Evolutionary conservation across 257 asterid genomes (phyloP), one percentile per base, ranked within the genome.

Genomic region (Mitragyna speciosa): DNA sequence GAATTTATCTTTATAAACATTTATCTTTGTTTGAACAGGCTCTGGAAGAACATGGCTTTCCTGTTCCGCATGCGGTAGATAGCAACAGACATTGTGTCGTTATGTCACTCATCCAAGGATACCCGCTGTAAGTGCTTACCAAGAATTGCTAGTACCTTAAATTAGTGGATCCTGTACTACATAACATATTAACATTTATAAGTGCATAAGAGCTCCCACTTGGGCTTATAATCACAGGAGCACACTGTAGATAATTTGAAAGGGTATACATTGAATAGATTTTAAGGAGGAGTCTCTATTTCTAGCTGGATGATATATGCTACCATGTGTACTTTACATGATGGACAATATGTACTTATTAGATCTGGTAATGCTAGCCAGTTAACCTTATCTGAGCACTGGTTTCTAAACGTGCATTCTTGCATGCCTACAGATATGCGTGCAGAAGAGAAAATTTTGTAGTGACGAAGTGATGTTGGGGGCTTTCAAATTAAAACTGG

Each of bases 21-120:
- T 56, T 68, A 48, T 78, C n/a, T 84, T 52, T 80, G 76, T 22
- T 22, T 82, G 79, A 45, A 63, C 94, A 96, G 99, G 99, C 98
- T 69, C 83, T 96, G 89, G 92, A 84, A 80, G 97, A 92, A 82
- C 98, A 92, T 85, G 94, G 87, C 76, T 96, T 96, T 84, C 95
- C 98, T 77, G 99, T 96, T 87, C 99, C 99, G 81, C 80, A 89
- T 75, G 99, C 99, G 22, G 91, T 96, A 83, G 99, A 96, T 81
- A 90, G 98, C 90, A 94, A 94, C 86, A 91, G 98, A 52, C 99
- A 94, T 83, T 96, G 99, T 79, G 95, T 91, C 63, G 48, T 96
- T 82, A 96, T 96, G 99, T 96, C 99, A 75, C 99, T 92, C 63
- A 59, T 96, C 86, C 92, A 86, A 78, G 98, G 99, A 59, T 94